These are phyloP conservation scores for Colletotrichum tofieldiae DNA, from an alignment of 2,329 filamentous ascomycete species.

Conservation along the genomic window DNA sequence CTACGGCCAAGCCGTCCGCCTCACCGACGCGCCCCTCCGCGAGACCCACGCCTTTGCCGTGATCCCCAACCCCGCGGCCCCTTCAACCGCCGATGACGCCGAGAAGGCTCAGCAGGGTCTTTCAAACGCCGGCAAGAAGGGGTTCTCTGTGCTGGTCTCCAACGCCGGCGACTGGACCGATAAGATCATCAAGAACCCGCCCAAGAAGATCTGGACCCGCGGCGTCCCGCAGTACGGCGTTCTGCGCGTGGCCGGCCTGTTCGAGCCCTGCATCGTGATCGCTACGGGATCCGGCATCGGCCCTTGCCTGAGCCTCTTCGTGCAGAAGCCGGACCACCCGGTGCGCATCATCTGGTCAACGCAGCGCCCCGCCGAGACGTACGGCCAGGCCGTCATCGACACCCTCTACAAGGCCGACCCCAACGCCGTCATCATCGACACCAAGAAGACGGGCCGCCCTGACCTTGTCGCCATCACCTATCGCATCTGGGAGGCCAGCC, in stretches of 20 bases:
- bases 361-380: slow-evolving; percentile 73
- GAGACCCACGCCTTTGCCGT: slow-evolving; percentile 86
- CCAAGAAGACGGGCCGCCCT: slow-evolving; percentile 70
- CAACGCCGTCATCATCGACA: slow-evolving; percentile 78
- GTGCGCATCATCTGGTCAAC: slow-evolving; percentile 80
- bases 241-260: slow-evolving; percentile 77
- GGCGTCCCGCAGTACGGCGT: slow-evolving; percentile 79
- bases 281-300: slow-evolving; percentile 83
- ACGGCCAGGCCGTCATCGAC: slow-evolving; percentile 70
- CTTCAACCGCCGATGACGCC: slow-evolving; percentile 16
- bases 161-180: slow-evolving; percentile 84
- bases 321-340: slow-evolving; percentile 57
- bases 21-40: slow-evolving; percentile 74
- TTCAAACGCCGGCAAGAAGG: slow-evolving; percentile 58
- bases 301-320: slow-evolving; percentile 72
- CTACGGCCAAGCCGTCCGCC: slow-evolving; percentile 70
- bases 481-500: slow-evolving; percentile 47
- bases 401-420: slow-evolving; percentile 72
- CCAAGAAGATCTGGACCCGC: slow-evolving; percentile 76
- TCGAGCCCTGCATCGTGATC: slow-evolving; percentile 76
- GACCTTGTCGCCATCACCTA: slow-evolving; percentile 61
- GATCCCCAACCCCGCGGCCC: slow-evolving; percentile 70
- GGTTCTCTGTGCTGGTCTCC: slow-evolving; percentile 79
- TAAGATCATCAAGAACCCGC: slow-evolving; percentile 73
- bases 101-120: slow-evolving; percentile 40